Conservation (phyloP, 1,284 basidiomycete genomes). For the Pterulicium gracile region DNA sequence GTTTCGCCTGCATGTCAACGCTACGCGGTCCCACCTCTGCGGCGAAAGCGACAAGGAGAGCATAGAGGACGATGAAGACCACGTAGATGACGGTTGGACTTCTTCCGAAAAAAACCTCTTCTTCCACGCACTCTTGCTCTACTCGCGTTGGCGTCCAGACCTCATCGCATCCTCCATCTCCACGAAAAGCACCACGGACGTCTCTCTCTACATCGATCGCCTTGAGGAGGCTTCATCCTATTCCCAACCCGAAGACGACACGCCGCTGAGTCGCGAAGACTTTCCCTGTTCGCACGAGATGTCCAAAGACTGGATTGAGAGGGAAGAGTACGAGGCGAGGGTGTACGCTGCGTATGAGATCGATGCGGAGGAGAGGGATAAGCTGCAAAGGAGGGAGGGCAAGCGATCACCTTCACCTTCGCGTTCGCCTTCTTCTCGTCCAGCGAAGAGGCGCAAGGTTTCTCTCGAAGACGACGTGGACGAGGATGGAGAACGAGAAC, state of each 20-base stretch:
- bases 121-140: conserved; percentile 51
- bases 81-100: conserved; percentile 38
- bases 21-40: neutral
- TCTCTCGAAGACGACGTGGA: conserved; percentile 11
- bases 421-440: conserved; percentile 2
- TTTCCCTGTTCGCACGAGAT: conserved; percentile 42
- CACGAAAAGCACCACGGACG: conserved; percentile 52
- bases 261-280: conserved; percentile 10
- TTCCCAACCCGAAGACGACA: conserved; percentile 4
- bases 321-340: conserved; percentile 48
- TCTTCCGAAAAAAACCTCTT: conserved; percentile 54
- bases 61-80: neutral
- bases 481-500: conserved; percentile 11
- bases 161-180: conserved; percentile 53
- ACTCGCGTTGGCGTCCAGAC: conserved; percentile 64
- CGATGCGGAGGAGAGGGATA: conserved; percentile 15
- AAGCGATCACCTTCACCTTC: neutral
- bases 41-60: neutral
- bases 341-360: conserved; percentile 24
- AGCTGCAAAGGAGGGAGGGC: neutral
- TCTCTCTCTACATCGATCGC: conserved; percentile 45
- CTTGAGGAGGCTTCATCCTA: conserved; percentile 29
- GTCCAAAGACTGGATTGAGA: conserved; percentile 43
- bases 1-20: neutral
- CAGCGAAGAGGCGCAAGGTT: neutral